Conservation (phyloP, 1,139 yeast genomes). For the Dujonia santamariae region DNA sequence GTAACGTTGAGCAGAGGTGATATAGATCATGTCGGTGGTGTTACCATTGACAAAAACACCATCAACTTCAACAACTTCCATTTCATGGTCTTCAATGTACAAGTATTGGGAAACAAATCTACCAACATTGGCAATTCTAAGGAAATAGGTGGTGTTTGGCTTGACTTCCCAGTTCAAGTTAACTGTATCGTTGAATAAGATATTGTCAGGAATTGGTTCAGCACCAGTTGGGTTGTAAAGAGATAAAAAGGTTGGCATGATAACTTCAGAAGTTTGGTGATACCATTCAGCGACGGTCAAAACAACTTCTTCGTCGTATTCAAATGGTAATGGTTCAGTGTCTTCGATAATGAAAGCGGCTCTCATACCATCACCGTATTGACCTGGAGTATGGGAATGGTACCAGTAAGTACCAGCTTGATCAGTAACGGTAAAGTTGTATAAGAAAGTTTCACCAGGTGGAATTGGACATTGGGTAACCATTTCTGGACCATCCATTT, state of each 20-base stretch:
- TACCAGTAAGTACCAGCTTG: conserved; percentile 81
- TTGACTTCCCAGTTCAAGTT: conserved; percentile 56
- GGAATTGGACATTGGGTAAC: conserved; percentile 78
- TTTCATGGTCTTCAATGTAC: conserved; percentile 63
- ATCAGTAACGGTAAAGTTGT: conserved; percentile 60
- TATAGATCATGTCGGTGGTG: conserved; percentile 53
- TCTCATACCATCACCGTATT: conserved; percentile 76
- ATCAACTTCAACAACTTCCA: conserved; percentile 70
- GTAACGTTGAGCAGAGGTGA: conserved; percentile 72
- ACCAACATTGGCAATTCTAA: conserved; percentile 65
- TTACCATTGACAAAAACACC: conserved; percentile 64
- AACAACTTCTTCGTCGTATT: conserved; percentile 60
- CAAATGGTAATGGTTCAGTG: conserved; percentile 46
- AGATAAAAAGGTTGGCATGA: conserved; percentile 48
- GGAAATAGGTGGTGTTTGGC: conserved; percentile 59
- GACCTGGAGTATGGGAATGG: conserved; percentile 77
- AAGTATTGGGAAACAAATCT: conserved; percentile 70
- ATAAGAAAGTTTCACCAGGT: conserved; percentile 59
- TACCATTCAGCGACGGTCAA: conserved; percentile 63
- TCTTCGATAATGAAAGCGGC: conserved; percentile 71
- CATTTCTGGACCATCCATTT: conserved; percentile 79
- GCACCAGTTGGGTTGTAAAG: conserved; percentile 80
- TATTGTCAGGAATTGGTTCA: conserved; percentile 72
- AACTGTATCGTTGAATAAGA: conserved; percentile 61
- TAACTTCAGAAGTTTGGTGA: conserved; percentile 45